Evolutionary conservation across 352 stramenopile species (phyloP).

Genomic region (Pythium pectinolyticum): DNA sequence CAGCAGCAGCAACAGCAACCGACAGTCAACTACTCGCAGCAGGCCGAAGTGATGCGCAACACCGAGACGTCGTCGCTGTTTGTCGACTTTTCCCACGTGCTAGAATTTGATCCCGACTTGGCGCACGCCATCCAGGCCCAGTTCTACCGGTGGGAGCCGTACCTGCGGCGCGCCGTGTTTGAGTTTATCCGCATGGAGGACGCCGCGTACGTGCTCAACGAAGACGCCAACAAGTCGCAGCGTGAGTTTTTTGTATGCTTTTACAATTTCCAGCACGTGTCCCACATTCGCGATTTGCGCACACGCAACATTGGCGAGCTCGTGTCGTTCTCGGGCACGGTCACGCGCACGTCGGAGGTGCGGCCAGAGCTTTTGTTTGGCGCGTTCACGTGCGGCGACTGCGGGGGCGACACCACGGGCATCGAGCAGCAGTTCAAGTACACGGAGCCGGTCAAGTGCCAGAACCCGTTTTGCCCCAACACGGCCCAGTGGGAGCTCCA

Average conservation of each 20-base stretch:
- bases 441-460: constrained; percentile 95
- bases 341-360: constrained; percentile 98
- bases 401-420: constrained; percentile 85
- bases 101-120: constrained; percentile 81
- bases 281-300: constrained; percentile 89
- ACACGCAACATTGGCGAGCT: constrained; percentile 94
- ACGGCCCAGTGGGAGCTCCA: constrained; percentile 86
- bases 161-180: constrained; percentile 68
- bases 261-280: constrained; percentile 89
- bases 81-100: constrained; percentile 83
- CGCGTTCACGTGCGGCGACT: constrained; percentile 95
- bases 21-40: constrained; percentile 83
- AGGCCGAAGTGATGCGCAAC: constrained; percentile 85
- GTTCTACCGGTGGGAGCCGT: constrained; percentile 86
- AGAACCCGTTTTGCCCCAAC: constrained; percentile 95
- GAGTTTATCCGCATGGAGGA: constrained; percentile 81
- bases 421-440: constrained; percentile 99
- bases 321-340: constrained; percentile 92
- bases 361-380: constrained; percentile 96
- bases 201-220: constrained; percentile 72
- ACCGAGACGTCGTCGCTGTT: constrained; percentile 88
- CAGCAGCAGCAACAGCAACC: background rate
- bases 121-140: constrained; percentile 81
- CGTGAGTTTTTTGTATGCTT: constrained; percentile 89
- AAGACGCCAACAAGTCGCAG: constrained; percentile 78